phyloP scores from a whole-genome alignment of 2,329 filamentous ascomycete genomes.

The Lecanosticta acicola region DNA sequence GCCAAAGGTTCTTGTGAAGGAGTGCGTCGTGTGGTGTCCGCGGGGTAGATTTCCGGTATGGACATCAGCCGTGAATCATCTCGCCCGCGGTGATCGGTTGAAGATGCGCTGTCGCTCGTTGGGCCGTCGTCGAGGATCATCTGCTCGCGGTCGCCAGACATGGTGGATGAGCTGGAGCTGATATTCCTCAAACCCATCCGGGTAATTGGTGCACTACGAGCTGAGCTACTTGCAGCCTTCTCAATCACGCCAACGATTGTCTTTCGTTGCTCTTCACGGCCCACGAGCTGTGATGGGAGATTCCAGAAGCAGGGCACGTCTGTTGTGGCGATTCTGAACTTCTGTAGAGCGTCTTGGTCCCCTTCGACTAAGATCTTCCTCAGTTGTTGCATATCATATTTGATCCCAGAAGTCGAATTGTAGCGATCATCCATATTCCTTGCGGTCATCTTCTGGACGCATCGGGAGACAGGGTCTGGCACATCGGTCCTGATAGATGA shows the following conservation, averaged over 20 bases:
- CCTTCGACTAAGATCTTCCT: conserved; percentile 70
- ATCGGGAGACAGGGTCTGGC: conserved; percentile 71
- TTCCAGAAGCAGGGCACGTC: conserved; percentile 92
- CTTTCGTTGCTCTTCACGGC: conserved; percentile 65
- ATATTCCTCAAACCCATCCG: conserved; percentile 43
- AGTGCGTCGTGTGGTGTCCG: conserved; percentile 14
- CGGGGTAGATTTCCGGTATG: conserved; percentile 27
- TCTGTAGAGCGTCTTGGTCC: conserved; percentile 62
- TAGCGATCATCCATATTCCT: conserved; percentile 85
- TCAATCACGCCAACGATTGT: conserved; percentile 70
- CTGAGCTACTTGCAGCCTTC: conserved; percentile 63
- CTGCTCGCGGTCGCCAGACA: conserved; percentile 29
- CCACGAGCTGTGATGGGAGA: conserved; percentile 74
- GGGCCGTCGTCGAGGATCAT: conserved; percentile 37
- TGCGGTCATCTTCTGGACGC: conserved; percentile 88
- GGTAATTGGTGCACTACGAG: conserved; percentile 26
- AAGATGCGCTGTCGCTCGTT: conserved; percentile 47
- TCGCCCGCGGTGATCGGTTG: conserved; percentile 44
- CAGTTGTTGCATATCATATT: conserved; percentile 70
- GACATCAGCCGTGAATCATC: conserved; percentile 37
- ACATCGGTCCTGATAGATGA: conserved; percentile 74
- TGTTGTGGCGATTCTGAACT: conserved; percentile 71
- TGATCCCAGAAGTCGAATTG: conserved; percentile 79
- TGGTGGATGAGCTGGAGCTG: conserved; percentile 41
- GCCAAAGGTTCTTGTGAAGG: conserved; percentile 9